These are phyloP conservation scores for Hygrophoropsis aurantiaca DNA, from an alignment of 768 basidiomycete species.

Conservation along the genomic window DNA sequence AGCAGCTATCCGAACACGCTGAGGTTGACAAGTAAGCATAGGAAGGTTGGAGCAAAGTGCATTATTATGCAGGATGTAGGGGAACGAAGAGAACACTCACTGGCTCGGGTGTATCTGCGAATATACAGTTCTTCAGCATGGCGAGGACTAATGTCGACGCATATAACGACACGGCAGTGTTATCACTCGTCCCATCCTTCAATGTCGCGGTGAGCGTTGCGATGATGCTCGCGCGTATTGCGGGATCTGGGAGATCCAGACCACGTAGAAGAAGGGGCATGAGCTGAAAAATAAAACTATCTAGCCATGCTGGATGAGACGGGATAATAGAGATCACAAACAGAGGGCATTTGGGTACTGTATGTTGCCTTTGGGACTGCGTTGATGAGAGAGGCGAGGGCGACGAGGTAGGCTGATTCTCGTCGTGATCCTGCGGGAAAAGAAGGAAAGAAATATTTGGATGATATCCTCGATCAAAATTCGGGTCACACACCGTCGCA, in stretches of 20 bases:
- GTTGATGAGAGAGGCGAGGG: conserved; percentile 78
- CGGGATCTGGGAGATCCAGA: conserved; percentile 71
- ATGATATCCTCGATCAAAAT: too few relatives aligned
- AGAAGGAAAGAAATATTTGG: not conserved
- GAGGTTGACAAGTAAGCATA: conserved; percentile 5
- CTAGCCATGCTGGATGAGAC: not conserved
- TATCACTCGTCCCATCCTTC: conserved; percentile 50
- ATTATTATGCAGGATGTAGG: too few relatives aligned
- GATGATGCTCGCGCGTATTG: conserved; percentile 78
- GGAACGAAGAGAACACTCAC: conserved; percentile 44
- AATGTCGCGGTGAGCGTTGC: conserved; percentile 74
- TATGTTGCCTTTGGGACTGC: conserved; percentile 78
- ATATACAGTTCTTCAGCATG: conserved; percentile 67
- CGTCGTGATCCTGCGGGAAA: conserved; percentile 41
- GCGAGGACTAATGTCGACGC: conserved; percentile 66
- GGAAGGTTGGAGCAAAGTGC: not conserved
- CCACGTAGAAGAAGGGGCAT: conserved; percentile 87
- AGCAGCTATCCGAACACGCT: conserved; percentile 79
- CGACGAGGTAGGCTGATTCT: conserved; percentile 76
- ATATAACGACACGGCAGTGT: conserved; percentile 61
- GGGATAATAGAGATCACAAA: conserved; percentile 25
- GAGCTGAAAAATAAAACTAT: conserved; percentile 49
- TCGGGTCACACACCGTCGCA: conserved; percentile 54
- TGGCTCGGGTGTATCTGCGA: conserved; percentile 49
- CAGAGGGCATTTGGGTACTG: conserved; percentile 61